A percentile compares a stretch with the other conserved stretches of the same genome.
These are phyloP conservation scores for Cyberlindnera veronae DNA, from an alignment of 805 yeast species.

Conservation along the genomic window DNA sequence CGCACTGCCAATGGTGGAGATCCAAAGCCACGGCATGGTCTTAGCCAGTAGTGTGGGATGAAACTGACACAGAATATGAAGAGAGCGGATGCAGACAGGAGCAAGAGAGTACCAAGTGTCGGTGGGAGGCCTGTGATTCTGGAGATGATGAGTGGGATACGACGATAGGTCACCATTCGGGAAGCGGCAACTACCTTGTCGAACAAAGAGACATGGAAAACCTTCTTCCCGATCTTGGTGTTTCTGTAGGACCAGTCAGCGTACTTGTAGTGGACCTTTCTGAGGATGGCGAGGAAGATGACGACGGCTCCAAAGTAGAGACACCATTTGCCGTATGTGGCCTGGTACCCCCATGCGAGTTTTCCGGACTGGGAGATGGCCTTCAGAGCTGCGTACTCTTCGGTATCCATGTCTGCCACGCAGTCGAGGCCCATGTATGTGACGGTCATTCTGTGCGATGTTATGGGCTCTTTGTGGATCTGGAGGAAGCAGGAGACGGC, in stretches of 20 bases:
- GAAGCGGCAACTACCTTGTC: conserved; percentile 29
- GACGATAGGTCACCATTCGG: conserved; percentile 32
- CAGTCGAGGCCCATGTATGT: conserved; percentile 21
- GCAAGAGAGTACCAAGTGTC: conserved; percentile 34
- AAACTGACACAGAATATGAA: conserved; percentile 33
- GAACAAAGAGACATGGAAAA: not conserved
- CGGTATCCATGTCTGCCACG: conserved; percentile 10
- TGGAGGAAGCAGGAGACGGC: too few relatives aligned
- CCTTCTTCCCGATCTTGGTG: conserved; percentile 7
- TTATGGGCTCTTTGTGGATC: too few relatives aligned
- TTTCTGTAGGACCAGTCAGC: conserved; percentile 20
- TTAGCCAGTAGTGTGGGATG: conserved; percentile 47
- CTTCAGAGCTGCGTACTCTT: conserved; percentile 1
- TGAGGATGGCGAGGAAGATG: conserved; percentile 6
- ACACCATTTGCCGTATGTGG: conserved; percentile 14
- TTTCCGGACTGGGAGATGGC: conserved; percentile 16
- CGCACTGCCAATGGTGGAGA: conserved; percentile 56
- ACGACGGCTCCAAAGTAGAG: conserved; percentile 19
- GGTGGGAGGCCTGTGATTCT: conserved; percentile 36
- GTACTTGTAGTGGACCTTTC: conserved; percentile 13
- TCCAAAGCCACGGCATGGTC: conserved; percentile 53
- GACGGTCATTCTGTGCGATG: not conserved
- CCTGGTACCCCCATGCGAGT: conserved; percentile 17
- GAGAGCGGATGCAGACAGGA: conserved; percentile 32
- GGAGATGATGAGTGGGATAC: conserved; percentile 31